Evolutionary conservation across 768 basidiomycete species (phyloP).

Genomic region (Pleurotus sapidus): DNA sequence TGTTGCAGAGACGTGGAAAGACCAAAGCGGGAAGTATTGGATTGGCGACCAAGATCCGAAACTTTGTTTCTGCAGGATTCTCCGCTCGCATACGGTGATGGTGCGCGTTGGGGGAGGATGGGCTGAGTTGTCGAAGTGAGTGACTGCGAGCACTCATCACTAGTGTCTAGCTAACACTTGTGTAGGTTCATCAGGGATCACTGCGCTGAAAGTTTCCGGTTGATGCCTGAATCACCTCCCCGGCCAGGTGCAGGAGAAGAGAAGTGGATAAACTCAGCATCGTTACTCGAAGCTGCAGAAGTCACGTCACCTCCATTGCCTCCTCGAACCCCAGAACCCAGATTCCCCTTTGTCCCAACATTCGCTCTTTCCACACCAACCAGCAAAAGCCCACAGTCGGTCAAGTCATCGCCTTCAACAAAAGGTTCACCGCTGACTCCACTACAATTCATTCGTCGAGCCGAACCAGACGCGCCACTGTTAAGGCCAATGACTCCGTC

Average conservation of each 20-base stretch:
- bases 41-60: slow-evolving; percentile 90
- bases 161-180: slow-evolving; percentile 11
- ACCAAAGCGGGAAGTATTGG: slow-evolving; percentile 95
- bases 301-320: slow-evolving; percentile 31
- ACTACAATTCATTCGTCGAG: slow-evolving; percentile 82
- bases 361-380: slow-evolving; percentile 63
- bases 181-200: slow-evolving; percentile 82
- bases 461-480: slow-evolving; percentile 52
- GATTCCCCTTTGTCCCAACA: slow-evolving; percentile 53
- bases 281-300: slow-evolving; percentile 57
- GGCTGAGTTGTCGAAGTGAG: slow-evolving; percentile 87
- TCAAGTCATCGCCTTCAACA: slow-evolving; percentile 49
- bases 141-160: slow-evolving; percentile 10
- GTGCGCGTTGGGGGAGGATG: slow-evolving; percentile 95
- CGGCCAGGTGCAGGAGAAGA: slow-evolving; percentile 55
- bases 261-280: slow-evolving; percentile 82
- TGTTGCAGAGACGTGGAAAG: slow-evolving; percentile 83
- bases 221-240: slow-evolving; percentile 65
- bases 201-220: slow-evolving; percentile 79
- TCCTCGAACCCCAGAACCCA: slow-evolving; percentile 71
- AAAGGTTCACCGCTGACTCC: slow-evolving; percentile 76
- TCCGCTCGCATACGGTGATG: slow-evolving; percentile 93
- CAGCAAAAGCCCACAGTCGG: slow-evolving; percentile 46
- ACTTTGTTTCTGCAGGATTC: slow-evolving; percentile 88
- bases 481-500: slow-evolving; percentile 50